A percentile compares a stretch with the other conserved stretches of the same genome.
phyloP scores from a whole-genome alignment of 1,284 basidiomycete species.

The Cerioporus squamosus region DNA sequence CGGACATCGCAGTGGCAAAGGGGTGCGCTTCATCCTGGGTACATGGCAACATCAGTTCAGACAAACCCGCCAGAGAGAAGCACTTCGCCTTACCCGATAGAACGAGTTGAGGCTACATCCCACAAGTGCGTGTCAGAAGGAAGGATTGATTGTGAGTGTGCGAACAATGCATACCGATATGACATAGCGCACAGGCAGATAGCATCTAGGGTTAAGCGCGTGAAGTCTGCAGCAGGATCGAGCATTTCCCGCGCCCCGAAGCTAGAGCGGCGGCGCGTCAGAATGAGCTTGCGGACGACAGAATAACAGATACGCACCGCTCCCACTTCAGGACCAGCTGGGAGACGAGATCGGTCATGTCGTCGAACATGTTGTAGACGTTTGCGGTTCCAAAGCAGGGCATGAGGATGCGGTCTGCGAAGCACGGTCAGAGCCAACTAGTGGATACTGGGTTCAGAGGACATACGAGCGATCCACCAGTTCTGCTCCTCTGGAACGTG shows the following conservation, averaged over 20 bases:
- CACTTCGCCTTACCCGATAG: constrained; percentile 15
- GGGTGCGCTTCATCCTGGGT: constrained; percentile 41
- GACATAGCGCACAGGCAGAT: constrained; percentile 49
- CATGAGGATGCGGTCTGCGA: constrained; percentile 52
- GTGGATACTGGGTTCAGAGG: neutral
- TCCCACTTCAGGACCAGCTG: constrained; percentile 54
- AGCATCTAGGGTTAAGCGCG: constrained; percentile 52
- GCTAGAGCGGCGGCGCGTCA: constrained; percentile 25
- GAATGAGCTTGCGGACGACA: neutral
- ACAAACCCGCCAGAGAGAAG: no score
- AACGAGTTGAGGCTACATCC: constrained; percentile 30
- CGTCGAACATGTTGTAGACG: constrained; percentile 51
- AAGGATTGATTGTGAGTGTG: neutral
- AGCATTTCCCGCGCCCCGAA: constrained; percentile 48
- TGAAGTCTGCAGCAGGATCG: constrained; percentile 50
- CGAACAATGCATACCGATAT: constrained; percentile 34
- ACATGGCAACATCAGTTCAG: neutral
- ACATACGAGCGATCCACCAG: constrained; percentile 53
- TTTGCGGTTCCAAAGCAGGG: constrained; percentile 54
- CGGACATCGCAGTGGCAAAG: constrained; percentile 48
- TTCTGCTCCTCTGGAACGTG: constrained; percentile 46
- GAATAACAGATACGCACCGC: constrained; percentile 32
- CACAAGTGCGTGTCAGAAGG: neutral
- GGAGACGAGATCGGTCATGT: constrained; percentile 51
- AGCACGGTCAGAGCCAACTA: no score